phyloP scores from a whole-genome alignment of 805 yeast species.

The Candida ponderosae region DNA sequence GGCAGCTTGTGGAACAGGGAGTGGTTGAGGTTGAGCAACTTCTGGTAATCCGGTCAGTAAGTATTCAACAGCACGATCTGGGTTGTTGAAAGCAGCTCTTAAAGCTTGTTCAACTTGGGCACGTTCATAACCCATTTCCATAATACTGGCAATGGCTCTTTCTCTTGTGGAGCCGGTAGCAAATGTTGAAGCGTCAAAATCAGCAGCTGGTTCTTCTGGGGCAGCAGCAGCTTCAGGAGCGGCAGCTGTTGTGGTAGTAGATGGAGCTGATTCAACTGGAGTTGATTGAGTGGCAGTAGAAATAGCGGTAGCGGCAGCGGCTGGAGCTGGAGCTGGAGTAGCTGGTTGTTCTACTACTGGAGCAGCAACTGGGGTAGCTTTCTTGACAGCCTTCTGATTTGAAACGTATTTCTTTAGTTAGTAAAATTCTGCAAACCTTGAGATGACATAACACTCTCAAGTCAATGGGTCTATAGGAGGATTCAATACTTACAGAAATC shows the following conservation, averaged over 20 bases:
- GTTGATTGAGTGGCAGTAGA: constrained; percentile 15
- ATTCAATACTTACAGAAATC: constrained; percentile 52
- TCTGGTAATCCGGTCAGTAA: constrained; percentile 86
- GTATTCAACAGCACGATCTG: constrained; percentile 97
- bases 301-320: constrained; percentile 16
- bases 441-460: constrained; percentile 20
- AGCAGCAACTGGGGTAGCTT: constrained; percentile 14
- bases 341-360: constrained; percentile 16
- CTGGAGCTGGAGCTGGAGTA: constrained; percentile 11
- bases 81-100: constrained; percentile 93
- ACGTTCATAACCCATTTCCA: constrained; percentile 95
- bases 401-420: not conserved
- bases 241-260: constrained; percentile 18
- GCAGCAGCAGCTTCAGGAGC: constrained; percentile 16
- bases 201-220: constrained; percentile 8
- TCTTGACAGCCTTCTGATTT: constrained; percentile 19
- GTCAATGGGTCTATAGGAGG: constrained; percentile 14
- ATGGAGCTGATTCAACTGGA: constrained; percentile 12
- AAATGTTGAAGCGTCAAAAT: constrained; percentile 41
- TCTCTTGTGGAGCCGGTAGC: constrained; percentile 76
- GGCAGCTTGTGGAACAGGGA: constrained; percentile 21
- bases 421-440: constrained; percentile 1
- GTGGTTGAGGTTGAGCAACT: constrained; percentile 25
- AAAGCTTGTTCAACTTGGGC: constrained; percentile 83
- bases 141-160: constrained; percentile 69